Base-by-base conservation (phyloP, 2,329 filamentous ascomycete genomes). In the Aspergillus tubingensis region DNA sequence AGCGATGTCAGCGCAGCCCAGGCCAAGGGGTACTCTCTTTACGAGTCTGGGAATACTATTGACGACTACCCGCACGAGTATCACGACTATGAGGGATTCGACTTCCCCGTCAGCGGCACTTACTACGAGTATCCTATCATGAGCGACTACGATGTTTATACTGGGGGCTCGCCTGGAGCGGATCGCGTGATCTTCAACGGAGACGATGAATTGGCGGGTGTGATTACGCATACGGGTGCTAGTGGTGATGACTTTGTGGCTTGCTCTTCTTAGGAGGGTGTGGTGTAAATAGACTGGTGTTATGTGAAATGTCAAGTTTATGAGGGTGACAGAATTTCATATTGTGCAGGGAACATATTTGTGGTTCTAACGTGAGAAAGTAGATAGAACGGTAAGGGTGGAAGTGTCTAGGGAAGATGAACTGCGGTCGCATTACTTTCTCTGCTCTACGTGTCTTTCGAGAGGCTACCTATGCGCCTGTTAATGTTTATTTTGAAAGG, bases 201-300 rank as follows among this genome's bases (percentile, higher is more conserved):
- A 0, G 62, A 75, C 15, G 84, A 87, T 67, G 61, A 82, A 59
- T 81, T 85, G 48, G 88, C 86, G 13, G 88, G 87, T 39, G 78
- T 83, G 27, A 89, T 91, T 63, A 91, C 89, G 0, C 89, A 91
- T 70, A 89, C 86, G 21, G 88, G 88, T 27, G 88, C 88, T 17
- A 85, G 82, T 54, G 86, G 86, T 6, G 87, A 90, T 72, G 80
- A 83, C 75, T 91, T 91, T 75, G 86, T 91, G 58, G 83, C 80
- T n/a, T 91, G 88, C 62, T 44, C 41, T 23, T 44, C 41, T 3
- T 44, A 44, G 41, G 41, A 13, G 1, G 8, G 39, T n/a, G 17
- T 8, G 0, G 15, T n/a, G 38, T 43, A 43, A 8, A 10, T 43
- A 43, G 8, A 13, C 2, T 41, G 39, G n/a, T 17, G 5, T 19